Percentiles rank a stretch among this genome's conserved stretches.
Evolutionary conservation across 78 protist genomes (phyloP).

Genomic region (Guillardia theta): DNA sequence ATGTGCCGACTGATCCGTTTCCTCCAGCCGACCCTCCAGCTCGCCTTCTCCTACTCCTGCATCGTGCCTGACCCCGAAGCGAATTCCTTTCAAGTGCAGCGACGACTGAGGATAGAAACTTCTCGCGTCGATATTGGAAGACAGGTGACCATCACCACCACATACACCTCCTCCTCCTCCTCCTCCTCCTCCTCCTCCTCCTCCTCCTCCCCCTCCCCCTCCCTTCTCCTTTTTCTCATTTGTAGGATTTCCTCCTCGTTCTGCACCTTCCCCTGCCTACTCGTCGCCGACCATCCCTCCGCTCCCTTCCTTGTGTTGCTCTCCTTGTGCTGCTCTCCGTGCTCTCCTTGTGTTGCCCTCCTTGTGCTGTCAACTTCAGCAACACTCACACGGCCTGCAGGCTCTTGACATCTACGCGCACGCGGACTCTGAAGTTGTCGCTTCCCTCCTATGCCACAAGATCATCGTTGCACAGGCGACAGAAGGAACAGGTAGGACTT

Average conservation of each 20-base stretch:
- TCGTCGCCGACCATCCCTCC: too few species aligned
- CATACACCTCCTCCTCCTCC: too few species aligned
- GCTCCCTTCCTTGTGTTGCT: too few species aligned
- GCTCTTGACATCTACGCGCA: neutral
- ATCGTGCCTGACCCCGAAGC: neutral
- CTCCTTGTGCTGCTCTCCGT: too few species aligned
- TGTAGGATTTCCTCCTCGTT: too few species aligned
- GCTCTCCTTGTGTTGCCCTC: too few species aligned
- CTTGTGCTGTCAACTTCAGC: too few species aligned
- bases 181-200: neutral
- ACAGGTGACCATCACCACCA: too few species aligned
- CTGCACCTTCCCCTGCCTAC: too few species aligned
- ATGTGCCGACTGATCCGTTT: too few species aligned
- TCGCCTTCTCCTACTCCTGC: conserved; percentile 10
- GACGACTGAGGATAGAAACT: conserved; percentile 11
- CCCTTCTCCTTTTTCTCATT: neutral
- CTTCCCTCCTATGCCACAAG: conserved; percentile 1
- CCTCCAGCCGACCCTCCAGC: conserved; percentile 4
- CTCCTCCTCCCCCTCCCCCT: neutral
- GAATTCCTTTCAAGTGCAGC: neutral
- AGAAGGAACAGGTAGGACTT: too few species aligned
- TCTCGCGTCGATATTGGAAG: neutral
- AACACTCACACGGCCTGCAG: too few species aligned
- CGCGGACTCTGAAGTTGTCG: neutral
- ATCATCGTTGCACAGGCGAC: neutral